Evolutionary conservation across 2,329 filamentous ascomycete species (phyloP).

Genomic region (Parastagonospora avenae): DNA sequence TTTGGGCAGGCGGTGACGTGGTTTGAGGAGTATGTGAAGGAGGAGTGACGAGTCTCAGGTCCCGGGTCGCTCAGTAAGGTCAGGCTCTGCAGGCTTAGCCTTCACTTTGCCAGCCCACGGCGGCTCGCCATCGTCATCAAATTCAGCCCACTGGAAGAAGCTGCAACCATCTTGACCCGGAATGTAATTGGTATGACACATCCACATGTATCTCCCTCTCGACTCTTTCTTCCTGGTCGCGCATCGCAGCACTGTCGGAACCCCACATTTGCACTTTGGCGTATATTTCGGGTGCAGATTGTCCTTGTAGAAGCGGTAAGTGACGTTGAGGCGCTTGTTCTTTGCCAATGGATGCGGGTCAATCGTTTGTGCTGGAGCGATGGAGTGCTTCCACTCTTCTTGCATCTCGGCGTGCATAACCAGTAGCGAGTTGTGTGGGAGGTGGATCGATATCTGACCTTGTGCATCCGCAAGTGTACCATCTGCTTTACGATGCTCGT

Average conservation of each 20-base stretch:
- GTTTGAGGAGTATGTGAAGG: conserved; percentile 70
- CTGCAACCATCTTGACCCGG: conserved; percentile 62
- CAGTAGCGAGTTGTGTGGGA: conserved; percentile 91
- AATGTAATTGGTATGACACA: conserved; percentile 80
- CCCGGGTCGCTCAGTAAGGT: background rate
- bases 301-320: conserved; percentile 84
- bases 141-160: conserved; percentile 40
- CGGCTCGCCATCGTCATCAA: conserved; percentile 76
- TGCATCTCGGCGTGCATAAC: conserved; percentile 99
- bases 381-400: conserved; percentile 92
- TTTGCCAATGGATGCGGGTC: conserved; percentile 84
- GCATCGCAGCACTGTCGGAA: conserved; percentile 73
- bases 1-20: conserved; percentile 78
- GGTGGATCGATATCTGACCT: conserved; percentile 89
- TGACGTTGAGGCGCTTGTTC: conserved; percentile 87
- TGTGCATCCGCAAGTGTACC: conserved; percentile 62
- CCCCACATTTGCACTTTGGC: conserved; percentile 75
- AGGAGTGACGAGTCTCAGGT: conserved; percentile 5
- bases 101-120: conserved; percentile 55
- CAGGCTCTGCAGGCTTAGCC: background rate
- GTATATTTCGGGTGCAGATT: conserved; percentile 78
- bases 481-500: conserved; percentile 48
- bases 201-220: conserved; percentile 86
- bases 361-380: conserved; percentile 75
- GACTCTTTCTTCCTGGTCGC: conserved; percentile 80